Base-by-base conservation (phyloP, 495 filamentous ascomycete species). In the Lasiosphaeriaceae sp. region DNA sequence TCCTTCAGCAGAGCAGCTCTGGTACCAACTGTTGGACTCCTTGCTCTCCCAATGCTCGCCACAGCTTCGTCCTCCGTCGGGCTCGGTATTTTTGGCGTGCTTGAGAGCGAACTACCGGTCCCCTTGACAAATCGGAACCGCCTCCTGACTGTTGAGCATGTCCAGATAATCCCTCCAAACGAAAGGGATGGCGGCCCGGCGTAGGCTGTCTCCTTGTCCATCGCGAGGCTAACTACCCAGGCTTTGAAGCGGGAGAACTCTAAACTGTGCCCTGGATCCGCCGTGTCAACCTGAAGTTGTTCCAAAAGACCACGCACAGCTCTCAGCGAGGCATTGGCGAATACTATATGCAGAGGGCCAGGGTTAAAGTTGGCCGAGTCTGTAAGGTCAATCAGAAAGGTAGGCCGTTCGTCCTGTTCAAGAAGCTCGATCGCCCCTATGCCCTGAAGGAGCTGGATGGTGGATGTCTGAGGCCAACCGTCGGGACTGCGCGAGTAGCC, bases 351-450 rank as follows among this genome's bases (percentile, higher is more conserved):
- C 20, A 89, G 66, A 20, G 75, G 70, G 0, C 77, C 81, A 3
- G 82, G 71, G 26, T 62, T 71, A 57, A 66, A 79, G 63, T 83
- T 83, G n/a, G 65, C 61, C 6, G 72, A 56, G 55, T 85, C 81
- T 29, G 66, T 73, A 9, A 87, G 69, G 56, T 90, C 86, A 16
- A 89, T 69, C 52, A 89, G 77, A 60, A 90, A 89, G 7, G 84
- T 86, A 20, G 85, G 86, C 22, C 86, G 70, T 26, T 83, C 79
- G 59, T 89, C 86, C 50, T 83, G 80, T 48, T 90, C 86, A 47
- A 89, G 64, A 22, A 89, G 68, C 69, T 89, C 87, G 20, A 82
- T 60, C 8, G 87, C 71, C 11, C 83, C 85, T 55, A 90, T 73
- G 45, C 74, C 76, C 21, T 74, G 74, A 9, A 90, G 72, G 20